A percentile compares a stretch with the other conserved stretches of the same genome.
These are phyloP conservation scores for Oxalis stricta DNA, from an alignment of 441 rosid genomes.

Conservation along the genomic window DNA sequence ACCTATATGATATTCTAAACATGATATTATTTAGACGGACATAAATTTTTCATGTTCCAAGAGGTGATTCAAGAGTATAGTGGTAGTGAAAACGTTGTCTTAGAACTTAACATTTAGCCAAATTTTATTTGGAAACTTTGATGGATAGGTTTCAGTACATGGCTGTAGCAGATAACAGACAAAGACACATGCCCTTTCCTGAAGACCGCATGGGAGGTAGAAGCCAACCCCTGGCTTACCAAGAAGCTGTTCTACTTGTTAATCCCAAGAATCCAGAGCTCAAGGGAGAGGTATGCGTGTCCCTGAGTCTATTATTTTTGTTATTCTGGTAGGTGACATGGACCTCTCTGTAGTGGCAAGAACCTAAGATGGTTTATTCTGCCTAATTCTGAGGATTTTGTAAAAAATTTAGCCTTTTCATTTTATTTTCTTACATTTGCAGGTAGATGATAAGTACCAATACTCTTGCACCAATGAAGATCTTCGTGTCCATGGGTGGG, in stretches of 20 bases:
- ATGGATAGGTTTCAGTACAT: conserved; percentile 64
- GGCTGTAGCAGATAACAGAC: conserved; percentile 80
- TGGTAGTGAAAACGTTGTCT: too few species aligned
- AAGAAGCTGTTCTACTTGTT: conserved; percentile 68
- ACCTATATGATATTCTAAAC: too few species aligned
- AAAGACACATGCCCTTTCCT: conserved; percentile 78
- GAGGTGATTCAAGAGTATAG: too few species aligned
- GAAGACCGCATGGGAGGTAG: conserved; percentile 64
- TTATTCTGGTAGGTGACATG: too few species aligned
- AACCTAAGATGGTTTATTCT: conserved; percentile 1
- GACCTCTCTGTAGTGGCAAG: too few species aligned
- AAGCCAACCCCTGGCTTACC: conserved; percentile 63
- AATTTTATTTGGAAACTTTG: too few species aligned
- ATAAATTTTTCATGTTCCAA: too few species aligned
- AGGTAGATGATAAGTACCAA: conserved; percentile 74
- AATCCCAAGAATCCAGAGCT: conserved; percentile 55
- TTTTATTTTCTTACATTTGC: conserved; percentile 5
- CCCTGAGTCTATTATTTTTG: background rate
- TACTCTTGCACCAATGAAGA: conserved; percentile 60
- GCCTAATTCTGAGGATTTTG: background rate
- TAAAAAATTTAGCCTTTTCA: background rate
- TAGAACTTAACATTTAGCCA: too few species aligned
- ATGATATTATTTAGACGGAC: too few species aligned
- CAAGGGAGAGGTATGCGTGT: conserved; percentile 64
- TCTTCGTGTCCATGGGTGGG: conserved; percentile 64